Evolutionary conservation across 2,329 filamentous ascomycete species (phyloP), one percentile per base, ranked within the genome.

Genomic region (Beauveria rudraprayagi): DNA sequence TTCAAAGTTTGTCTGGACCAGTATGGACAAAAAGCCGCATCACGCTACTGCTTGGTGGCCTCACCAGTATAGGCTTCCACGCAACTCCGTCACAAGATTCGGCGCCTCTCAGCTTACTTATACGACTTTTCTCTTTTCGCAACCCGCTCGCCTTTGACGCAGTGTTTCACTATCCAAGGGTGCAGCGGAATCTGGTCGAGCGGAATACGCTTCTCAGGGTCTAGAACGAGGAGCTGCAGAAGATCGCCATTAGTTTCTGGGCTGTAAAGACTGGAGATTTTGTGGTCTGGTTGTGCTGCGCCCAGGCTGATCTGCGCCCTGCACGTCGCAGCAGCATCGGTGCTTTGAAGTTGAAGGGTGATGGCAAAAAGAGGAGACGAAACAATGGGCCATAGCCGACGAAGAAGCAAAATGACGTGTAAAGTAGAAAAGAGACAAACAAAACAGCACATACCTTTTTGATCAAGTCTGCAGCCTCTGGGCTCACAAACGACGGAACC

Each of bases 151-250:
- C 81, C 80, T 75, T 84, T 85, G 65, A 88, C 82, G 73, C 93
- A 97, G 75, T 97, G 91, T 80, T 97, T 97, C 67, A 97, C 73
- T 69, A 99, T 96, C 94, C 94, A 99, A 19, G 94, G 93, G 73
- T 97, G 94, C 57, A 82, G 82, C 73, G 93, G 88, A 43, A 97
- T 89, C 62, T 96, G 88, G 17, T 96, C 92, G 11, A 99, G 83
- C 3, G 92, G 84, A 67, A 99, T 90, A 66, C 94, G 83, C 80
- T 96, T 96, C 70, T 96, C 91, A 0, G 94, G 94, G 70, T 97
- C 92, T 61, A 97, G 82, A 22, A 97, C 91, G 48, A 99, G 84
- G 44, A 96, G 79, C 90, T 90, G 73, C 53, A 10, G 37, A 51
- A 51, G 2, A 60, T 34, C 30, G 46, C n/a, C 26, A 37, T 61